phyloP scores from a whole-genome alignment of 352 stramenopile species.

The Thalassiosira pacifica region DNA sequence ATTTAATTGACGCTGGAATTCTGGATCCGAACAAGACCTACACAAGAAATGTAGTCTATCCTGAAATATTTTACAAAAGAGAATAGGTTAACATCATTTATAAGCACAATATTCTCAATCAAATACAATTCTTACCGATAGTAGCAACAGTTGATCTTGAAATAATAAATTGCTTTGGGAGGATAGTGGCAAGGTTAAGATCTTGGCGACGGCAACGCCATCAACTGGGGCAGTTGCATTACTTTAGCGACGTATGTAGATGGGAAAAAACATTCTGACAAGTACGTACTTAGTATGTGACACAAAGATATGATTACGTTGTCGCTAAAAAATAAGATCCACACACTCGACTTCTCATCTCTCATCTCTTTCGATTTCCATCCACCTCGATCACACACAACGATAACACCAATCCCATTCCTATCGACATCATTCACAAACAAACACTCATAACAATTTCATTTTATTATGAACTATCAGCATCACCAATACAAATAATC shows the following conservation, averaged over 20 bases:
- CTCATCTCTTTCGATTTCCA: neutral
- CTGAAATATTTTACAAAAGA: slow-evolving; percentile 21
- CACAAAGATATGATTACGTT: neutral
- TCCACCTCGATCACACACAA: neutral
- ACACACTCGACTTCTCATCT: neutral
- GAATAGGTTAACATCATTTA: neutral
- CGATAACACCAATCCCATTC: neutral
- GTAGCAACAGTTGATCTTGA: neutral
- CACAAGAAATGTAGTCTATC: slow-evolving; percentile 30
- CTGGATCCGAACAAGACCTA: slow-evolving; percentile 18
- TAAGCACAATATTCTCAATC: neutral
- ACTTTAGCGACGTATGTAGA: neutral
- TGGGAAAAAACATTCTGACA: neutral
- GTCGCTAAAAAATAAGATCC: neutral
- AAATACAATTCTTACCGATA: neutral
- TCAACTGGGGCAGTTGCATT: no score
- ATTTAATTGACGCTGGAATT: neutral
- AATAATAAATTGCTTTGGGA: neutral
- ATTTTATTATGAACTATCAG: neutral
- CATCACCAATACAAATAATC: neutral
- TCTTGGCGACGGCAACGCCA: no score
- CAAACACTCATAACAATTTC: neutral
- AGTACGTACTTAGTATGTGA: neutral
- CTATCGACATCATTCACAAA: neutral
- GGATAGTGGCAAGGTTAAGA: neutral